Evolutionary conservation across 202 grass and related monocot species (phyloP).

Genomic region (Dendrocalamus latiflorus): DNA sequence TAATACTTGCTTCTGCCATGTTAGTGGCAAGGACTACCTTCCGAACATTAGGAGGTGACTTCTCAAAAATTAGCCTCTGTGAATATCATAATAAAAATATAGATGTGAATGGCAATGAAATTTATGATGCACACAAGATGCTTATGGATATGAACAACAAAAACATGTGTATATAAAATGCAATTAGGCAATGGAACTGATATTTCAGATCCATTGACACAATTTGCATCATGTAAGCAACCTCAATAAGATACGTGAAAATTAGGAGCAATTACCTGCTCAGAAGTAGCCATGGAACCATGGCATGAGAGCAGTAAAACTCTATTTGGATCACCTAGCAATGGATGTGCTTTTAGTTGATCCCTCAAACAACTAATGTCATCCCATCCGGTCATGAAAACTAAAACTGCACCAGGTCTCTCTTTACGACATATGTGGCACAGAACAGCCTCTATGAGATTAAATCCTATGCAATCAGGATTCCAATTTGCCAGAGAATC

Average conservation of each 20-base stretch:
- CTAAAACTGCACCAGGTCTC: constrained; percentile 75
- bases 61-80: constrained; percentile 96
- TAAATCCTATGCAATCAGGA: constrained; percentile 96
- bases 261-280: constrained; percentile 62
- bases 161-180: not conserved
- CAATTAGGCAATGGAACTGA: not conserved
- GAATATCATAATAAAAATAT: constrained; percentile 13
- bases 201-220: not conserved
- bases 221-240: not conserved
- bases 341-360: constrained; percentile 89
- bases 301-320: constrained; percentile 90
- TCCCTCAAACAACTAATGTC: constrained; percentile 93
- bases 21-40: constrained; percentile 97
- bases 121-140: not conserved
- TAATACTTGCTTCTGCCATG: constrained; percentile 99
- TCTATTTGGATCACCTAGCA: constrained; percentile 88
- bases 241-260: not conserved
- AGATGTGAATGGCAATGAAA: constrained; percentile 25
- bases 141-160: not conserved
- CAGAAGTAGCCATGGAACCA: constrained; percentile 95
- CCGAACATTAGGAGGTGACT: constrained; percentile 75
- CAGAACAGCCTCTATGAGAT: constrained; percentile 88
- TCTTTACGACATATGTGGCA: constrained; percentile 99
- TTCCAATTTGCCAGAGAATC: constrained; percentile 92
- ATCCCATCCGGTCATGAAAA: constrained; percentile 98